Evolutionary conservation across 441 rosid genomes (phyloP).

Genomic region (Erodium trifolium): DNA sequence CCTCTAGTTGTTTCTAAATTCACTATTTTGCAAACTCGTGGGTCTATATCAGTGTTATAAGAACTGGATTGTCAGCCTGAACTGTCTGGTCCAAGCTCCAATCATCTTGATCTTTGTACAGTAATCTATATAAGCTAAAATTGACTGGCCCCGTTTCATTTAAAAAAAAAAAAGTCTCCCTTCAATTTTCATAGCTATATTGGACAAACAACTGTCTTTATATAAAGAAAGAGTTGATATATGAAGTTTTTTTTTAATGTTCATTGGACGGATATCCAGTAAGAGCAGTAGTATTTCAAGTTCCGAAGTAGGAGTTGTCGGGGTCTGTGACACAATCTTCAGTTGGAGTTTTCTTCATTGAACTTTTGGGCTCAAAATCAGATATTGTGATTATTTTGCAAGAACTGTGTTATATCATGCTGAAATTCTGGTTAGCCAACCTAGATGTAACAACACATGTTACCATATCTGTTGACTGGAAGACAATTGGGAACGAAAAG

Average conservation of each 20-base stretch:
- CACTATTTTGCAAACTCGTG: neutral
- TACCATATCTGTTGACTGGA: neutral
- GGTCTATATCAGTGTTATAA: conserved; percentile 4
- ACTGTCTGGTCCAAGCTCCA: neutral
- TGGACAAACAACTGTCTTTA: conserved; percentile 1
- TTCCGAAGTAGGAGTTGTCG: neutral
- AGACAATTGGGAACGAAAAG: neutral
- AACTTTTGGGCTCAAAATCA: neutral
- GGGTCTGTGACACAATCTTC: neutral
- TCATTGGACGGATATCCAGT: neutral
- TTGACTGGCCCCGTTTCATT: neutral
- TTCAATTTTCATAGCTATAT: neutral
- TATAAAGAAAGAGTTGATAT: neutral
- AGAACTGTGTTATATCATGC: neutral
- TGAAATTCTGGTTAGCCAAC: too few relatives aligned
- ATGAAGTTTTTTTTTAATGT: neutral
- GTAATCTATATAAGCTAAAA: conserved; percentile 3
- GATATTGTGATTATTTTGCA: conserved; percentile 5
- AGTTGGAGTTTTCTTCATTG: neutral
- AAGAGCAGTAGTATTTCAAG: neutral
- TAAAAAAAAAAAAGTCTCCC: neutral
- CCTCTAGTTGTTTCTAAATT: conserved; percentile 4
- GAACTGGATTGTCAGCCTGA: conserved; percentile 3
- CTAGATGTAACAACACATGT: too few relatives aligned
- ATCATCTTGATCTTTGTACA: neutral